These are phyloP conservation scores for Yamadazyma aaseri DNA, from an alignment of 1,139 yeast species.

Conservation along the genomic window DNA sequence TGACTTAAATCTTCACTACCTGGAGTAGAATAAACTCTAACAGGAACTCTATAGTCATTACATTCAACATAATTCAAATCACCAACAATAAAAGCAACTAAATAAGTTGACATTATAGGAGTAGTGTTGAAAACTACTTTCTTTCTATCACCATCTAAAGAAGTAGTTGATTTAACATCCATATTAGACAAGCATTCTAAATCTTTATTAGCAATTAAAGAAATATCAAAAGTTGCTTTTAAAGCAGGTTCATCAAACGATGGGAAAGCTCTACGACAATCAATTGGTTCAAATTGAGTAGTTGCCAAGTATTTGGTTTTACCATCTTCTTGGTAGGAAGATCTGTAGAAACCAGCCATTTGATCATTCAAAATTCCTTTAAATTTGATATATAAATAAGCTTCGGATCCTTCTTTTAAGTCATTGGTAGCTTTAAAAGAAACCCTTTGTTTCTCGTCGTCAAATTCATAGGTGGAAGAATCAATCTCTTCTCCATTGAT, in stretches of 20 bases:
- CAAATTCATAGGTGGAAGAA: constrained; percentile 27
- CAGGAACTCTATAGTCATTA: constrained; percentile 61
- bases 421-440: constrained; percentile 56
- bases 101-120: constrained; percentile 76
- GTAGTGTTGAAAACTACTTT: constrained; percentile 53
- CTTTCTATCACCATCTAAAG: constrained; percentile 46
- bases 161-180: constrained; percentile 59
- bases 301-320: constrained; percentile 66
- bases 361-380: constrained; percentile 72
- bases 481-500: constrained; percentile 37
- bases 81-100: constrained; percentile 77
- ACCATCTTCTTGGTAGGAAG: constrained; percentile 64
- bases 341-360: constrained; percentile 87
- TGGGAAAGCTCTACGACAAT: constrained; percentile 89
- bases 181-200: constrained; percentile 76
- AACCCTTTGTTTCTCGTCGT: constrained; percentile 62
- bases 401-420: constrained; percentile 44
- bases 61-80: constrained; percentile 72
- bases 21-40: constrained; percentile 54
- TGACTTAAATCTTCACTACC: constrained; percentile 50
- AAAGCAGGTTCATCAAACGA: constrained; percentile 85
- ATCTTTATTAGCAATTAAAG: constrained; percentile 56
- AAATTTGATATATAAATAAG: constrained; percentile 53
- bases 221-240: constrained; percentile 74
- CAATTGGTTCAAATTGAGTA: constrained; percentile 89